Percentiles rank a stretch among this genome's conserved stretches.
Evolutionary conservation across 345 rosid genomes (phyloP).

Genomic region (Aegle marmelos): DNA sequence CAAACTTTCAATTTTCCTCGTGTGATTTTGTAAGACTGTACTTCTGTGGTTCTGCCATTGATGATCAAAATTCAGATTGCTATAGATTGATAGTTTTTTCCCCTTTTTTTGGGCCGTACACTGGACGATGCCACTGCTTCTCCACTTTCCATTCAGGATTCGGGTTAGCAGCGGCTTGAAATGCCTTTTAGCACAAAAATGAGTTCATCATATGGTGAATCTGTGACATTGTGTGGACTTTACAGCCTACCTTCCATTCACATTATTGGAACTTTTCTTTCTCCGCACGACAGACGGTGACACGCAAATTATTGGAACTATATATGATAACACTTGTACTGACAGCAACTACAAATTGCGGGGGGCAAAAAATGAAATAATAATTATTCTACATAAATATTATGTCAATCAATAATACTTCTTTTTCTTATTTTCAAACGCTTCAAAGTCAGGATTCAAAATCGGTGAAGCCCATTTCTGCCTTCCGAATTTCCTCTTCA

Average conservation of each 20-base stretch:
- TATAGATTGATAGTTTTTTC: not conserved
- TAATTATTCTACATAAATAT: not conserved
- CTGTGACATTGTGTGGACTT: not conserved
- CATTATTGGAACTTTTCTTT: too few relatives aligned
- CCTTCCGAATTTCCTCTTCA: not conserved
- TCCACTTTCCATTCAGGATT: too few relatives aligned
- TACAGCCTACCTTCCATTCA: not conserved
- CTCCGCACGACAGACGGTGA: too few relatives aligned
- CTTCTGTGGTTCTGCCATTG: not conserved
- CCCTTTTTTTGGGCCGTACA: not conserved
- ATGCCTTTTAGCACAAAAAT: not conserved
- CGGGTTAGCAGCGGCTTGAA: not conserved
- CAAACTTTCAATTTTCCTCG: not conserved
- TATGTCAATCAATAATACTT: not conserved
- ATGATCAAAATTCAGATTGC: not conserved
- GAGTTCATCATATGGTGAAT: not conserved
- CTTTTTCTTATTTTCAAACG: not conserved
- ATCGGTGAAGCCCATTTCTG: not conserved
- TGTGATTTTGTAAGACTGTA: not conserved
- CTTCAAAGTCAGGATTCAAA: not conserved
- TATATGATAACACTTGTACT: too few relatives aligned
- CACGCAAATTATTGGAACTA: too few relatives aligned
- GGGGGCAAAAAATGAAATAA: too few relatives aligned
- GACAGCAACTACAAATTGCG: not conserved
- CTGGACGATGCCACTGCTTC: not conserved